Evolutionary conservation across 148 eudicot species (phyloP).

Genomic region (Polygonum maritimum): DNA sequence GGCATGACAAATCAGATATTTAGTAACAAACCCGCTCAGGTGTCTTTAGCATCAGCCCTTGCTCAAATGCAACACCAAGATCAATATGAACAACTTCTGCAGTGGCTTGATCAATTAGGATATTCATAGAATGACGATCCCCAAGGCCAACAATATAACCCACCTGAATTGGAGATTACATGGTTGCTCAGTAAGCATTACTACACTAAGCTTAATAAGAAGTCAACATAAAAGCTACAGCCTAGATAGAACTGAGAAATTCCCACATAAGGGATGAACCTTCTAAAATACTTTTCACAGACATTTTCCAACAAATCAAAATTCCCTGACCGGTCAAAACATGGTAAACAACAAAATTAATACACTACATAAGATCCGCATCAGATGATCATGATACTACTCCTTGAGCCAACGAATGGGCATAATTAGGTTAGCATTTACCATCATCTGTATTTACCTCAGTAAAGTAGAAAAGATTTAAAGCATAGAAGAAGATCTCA

Average conservation of each 20-base stretch:
- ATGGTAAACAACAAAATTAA: background rate
- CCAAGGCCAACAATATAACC: slow-evolving; percentile 99
- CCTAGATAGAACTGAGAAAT: background rate
- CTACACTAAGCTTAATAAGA: background rate
- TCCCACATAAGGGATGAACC: background rate
- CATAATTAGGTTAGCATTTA: background rate
- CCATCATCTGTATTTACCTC: background rate
- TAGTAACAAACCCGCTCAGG: slow-evolving; percentile 71
- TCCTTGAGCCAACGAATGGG: background rate
- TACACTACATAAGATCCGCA: background rate
- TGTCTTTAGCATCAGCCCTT: slow-evolving; percentile 97
- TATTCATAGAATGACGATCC: slow-evolving; percentile 95
- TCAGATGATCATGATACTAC: background rate
- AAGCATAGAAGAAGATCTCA: background rate
- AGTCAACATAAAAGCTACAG: background rate
- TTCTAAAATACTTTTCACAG: background rate
- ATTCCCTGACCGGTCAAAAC: background rate
- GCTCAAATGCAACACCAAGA: slow-evolving; percentile 98
- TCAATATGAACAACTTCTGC: slow-evolving; percentile 99
- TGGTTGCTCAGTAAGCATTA: background rate
- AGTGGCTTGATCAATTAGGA: slow-evolving; percentile 83
- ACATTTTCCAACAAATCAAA: background rate
- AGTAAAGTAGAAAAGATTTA: background rate
- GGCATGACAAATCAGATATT: background rate
- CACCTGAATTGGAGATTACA: slow-evolving; percentile 35